Conservation (phyloP, 2,329 filamentous ascomycete species). For the Phaeophleospora eucalypticola region DNA sequence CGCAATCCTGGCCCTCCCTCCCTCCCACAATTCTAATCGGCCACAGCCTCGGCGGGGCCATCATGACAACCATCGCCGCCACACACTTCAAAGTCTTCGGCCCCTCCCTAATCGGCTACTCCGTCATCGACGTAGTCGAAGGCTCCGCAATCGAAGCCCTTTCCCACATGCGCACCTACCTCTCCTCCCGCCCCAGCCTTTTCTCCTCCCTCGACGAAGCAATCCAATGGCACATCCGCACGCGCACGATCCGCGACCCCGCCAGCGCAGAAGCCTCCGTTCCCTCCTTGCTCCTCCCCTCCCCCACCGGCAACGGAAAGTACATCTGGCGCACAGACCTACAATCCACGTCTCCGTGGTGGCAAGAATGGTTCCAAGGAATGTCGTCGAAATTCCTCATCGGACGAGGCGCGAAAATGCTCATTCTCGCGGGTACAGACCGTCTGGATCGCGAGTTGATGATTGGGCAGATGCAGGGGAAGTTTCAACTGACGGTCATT, state of each 20-base stretch:
- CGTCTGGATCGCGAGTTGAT: constrained; percentile 85
- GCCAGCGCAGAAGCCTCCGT: constrained; percentile 84
- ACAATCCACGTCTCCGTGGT: constrained; percentile 78
- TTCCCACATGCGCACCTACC: constrained; percentile 88
- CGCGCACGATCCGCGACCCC: constrained; percentile 78
- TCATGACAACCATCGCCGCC: constrained; percentile 73
- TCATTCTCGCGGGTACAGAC: constrained; percentile 85
- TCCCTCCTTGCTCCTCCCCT: constrained; percentile 65
- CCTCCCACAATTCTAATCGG: constrained; percentile 80
- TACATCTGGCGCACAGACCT: constrained; percentile 89
- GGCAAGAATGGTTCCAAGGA: constrained; percentile 89
- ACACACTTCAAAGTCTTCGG: constrained; percentile 54
- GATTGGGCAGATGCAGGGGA: constrained; percentile 97
- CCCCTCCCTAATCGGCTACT: constrained; percentile 71
- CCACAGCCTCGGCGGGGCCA: constrained; percentile 87
- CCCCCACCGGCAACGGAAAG: constrained; percentile 24
- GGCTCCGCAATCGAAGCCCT: constrained; percentile 91
- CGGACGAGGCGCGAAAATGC: constrained; percentile 75
- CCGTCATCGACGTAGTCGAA: constrained; percentile 91
- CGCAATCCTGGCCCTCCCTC: constrained; percentile 68
- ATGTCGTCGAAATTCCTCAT: constrained; percentile 83
- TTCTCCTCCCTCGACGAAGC: constrained; percentile 75
- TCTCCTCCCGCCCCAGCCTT: constrained; percentile 71
- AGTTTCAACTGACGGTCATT: constrained; percentile 92
- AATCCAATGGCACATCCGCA: constrained; percentile 91